These are phyloP conservation scores for Rhodocollybia butyracea DNA, from an alignment of 768 basidiomycete genomes.

Conservation along the genomic window DNA sequence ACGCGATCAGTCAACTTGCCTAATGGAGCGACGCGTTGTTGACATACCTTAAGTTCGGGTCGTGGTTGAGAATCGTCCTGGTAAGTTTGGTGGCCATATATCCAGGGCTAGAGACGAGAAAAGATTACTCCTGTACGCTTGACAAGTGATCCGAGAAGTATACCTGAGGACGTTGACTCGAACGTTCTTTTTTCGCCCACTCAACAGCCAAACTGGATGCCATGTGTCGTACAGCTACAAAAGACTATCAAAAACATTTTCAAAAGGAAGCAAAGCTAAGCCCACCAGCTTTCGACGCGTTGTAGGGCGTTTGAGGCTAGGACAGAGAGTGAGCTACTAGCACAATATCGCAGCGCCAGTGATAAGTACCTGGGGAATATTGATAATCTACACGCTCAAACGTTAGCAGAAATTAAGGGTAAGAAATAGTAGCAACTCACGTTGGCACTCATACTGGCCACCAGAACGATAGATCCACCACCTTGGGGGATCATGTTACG, in stretches of 20 bases:
- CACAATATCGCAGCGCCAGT: neutral
- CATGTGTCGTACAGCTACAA: slow-evolving; percentile 86
- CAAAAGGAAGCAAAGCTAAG: neutral
- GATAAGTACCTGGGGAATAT: slow-evolving; percentile 72
- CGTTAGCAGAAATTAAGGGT: slow-evolving; percentile 9
- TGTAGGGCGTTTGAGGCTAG: slow-evolving; percentile 90
- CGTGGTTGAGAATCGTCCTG: slow-evolving; percentile 71
- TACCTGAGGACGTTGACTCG: slow-evolving; percentile 82
- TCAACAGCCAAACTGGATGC: slow-evolving; percentile 90
- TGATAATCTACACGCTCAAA: slow-evolving; percentile 59
- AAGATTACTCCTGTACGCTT: neutral
- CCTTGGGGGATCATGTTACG: slow-evolving; percentile 84
- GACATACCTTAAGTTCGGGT: slow-evolving; percentile 69
- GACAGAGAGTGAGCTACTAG: neutral
- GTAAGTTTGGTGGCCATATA: slow-evolving; percentile 95
- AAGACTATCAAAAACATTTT: slow-evolving; percentile 6
- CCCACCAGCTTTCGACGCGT: slow-evolving; percentile 88
- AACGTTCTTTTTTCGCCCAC: slow-evolving; percentile 88
- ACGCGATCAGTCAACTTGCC: neutral
- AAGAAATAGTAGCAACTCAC: slow-evolving; percentile 39
- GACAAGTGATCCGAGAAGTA: slow-evolving; percentile 3
- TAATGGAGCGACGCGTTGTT: neutral
- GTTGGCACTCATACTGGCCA: slow-evolving; percentile 89
- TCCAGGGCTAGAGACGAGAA: slow-evolving; percentile 58
- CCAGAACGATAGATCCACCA: slow-evolving; percentile 78